phyloP scores from a whole-genome alignment of 2,329 filamentous ascomycete genomes.

The Trichophyton verrucosum region DNA sequence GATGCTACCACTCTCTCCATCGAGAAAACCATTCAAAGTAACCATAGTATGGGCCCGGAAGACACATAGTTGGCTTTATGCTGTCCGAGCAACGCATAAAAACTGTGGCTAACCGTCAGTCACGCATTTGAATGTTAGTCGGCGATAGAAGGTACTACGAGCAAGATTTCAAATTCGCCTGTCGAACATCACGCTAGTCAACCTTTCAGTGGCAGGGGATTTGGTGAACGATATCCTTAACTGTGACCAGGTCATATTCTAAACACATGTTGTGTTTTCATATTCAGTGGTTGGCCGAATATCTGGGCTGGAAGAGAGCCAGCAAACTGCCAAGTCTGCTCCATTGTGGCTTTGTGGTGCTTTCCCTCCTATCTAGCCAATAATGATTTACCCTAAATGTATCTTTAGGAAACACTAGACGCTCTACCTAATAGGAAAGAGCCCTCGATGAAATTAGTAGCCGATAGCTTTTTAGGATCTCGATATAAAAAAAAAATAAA shows the following conservation, averaged over 20 bases:
- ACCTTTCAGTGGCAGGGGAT: too few species aligned
- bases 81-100: neutral
- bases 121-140: too few species aligned
- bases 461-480: too few species aligned
- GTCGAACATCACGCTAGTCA: too few species aligned
- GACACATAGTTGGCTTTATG: neutral
- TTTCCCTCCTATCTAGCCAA: neutral
- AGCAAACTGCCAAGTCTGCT: neutral
- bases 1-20: neutral
- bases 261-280: neutral
- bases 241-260: neutral
- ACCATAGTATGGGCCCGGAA: neutral
- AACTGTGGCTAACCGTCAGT: neutral
- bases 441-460: too few species aligned
- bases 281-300: neutral
- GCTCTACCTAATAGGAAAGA: neutral
- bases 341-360: neutral
- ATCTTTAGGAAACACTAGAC: too few species aligned
- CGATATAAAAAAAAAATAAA: too few species aligned
- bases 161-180: too few species aligned
- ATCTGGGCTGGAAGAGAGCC: neutral
- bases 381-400: too few species aligned
- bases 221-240: neutral
- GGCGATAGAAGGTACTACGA: too few species aligned
- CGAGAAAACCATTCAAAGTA: neutral